Conservation (phyloP, 441 rosid genomes). For the Omphalea diandra region DNA sequence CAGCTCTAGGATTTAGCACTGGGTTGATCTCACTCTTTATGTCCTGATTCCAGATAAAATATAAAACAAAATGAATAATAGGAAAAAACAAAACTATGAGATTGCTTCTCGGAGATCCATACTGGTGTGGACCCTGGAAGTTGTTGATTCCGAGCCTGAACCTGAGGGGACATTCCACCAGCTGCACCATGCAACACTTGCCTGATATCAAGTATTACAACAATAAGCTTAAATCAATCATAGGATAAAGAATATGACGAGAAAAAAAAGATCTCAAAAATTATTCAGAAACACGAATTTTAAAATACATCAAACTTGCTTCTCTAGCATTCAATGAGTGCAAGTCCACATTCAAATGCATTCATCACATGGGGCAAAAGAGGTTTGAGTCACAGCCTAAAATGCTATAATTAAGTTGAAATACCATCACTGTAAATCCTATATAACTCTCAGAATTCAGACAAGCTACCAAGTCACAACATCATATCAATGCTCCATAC, state of each 20-base stretch:
- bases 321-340: constrained; percentile 1
- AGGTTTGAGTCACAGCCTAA: neutral
- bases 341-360: neutral
- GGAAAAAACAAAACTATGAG: constrained; percentile 8
- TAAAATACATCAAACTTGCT: neutral
- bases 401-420: neutral
- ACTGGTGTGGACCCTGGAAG: constrained; percentile 64
- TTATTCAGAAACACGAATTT: neutral
- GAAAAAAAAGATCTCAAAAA: neutral
- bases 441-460: neutral
- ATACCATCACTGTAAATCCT: neutral
- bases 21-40: constrained; percentile 86
- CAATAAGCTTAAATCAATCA: neutral
- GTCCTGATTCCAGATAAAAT: constrained; percentile 51
- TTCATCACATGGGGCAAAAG: neutral
- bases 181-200: constrained; percentile 77
- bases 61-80: constrained; percentile 17
- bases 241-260: neutral
- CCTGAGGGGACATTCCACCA: constrained; percentile 75
- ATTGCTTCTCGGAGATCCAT: constrained; percentile 21
- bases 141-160: constrained; percentile 76
- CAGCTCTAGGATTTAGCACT: constrained; percentile 71
- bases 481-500: neutral
- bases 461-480: neutral
- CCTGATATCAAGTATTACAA: constrained; percentile 44